A percentile compares a stretch with the other conserved stretches of the same genome.
Evolutionary conservation across 768 basidiomycete genomes (phyloP).

Genomic region (Ephemerocybe angulata): DNA sequence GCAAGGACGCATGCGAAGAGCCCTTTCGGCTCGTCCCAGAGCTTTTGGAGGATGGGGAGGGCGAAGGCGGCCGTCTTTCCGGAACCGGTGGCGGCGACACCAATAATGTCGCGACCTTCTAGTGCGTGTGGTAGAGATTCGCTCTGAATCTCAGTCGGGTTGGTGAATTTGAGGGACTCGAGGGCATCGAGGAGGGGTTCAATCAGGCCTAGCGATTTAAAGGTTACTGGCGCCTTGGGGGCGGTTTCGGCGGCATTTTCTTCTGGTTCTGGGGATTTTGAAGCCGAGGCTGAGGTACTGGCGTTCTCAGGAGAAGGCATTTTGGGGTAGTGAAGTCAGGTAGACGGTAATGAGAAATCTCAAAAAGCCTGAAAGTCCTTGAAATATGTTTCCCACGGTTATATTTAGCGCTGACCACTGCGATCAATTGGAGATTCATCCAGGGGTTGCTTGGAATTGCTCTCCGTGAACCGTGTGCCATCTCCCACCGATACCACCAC

Average conservation of each 20-base stretch:
- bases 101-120: conserved; percentile 92
- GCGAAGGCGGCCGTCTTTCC: conserved; percentile 99
- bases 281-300: conserved; percentile 29
- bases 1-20: conserved; percentile 92
- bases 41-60: conserved; percentile 89
- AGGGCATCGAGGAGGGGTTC: conserved; percentile 86
- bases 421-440: too few relatives aligned
- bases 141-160: conserved; percentile 88
- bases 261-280: conserved; percentile 18
- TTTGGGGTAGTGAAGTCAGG: conserved; percentile 4
- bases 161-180: conserved; percentile 73
- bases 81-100: conserved; percentile 95
- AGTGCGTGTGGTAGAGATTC: conserved; percentile 85
- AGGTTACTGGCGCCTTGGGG: conserved; percentile 39
- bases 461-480: too few relatives aligned
- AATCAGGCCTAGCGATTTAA: conserved; percentile 84
- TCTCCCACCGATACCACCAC: too few relatives aligned
- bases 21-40: conserved; percentile 94
- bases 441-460: not conserved
- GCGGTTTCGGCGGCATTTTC: not conserved
- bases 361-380: not conserved
- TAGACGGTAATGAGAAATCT: not conserved
- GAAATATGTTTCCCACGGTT: conserved; percentile 9
- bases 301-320: conserved; percentile 71
- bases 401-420: not conserved